Evolutionary conservation across 345 rosid species (phyloP).

Genomic region (Geranium brycei): DNA sequence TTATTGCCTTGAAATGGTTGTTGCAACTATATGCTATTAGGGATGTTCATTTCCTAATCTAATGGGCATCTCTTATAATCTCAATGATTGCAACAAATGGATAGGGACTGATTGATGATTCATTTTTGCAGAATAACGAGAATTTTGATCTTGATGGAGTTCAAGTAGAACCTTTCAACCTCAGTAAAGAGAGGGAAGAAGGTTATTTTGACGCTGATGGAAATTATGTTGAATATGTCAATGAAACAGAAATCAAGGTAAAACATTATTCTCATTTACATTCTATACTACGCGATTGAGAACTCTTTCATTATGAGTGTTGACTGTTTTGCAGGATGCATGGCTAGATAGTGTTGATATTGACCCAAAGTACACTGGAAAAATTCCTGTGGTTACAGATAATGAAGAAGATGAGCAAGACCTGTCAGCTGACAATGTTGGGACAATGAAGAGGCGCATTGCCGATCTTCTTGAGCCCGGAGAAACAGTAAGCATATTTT

Average conservation of each 20-base stretch:
- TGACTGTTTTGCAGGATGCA: conserved; percentile 57
- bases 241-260: conserved; percentile 70
- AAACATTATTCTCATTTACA: background rate
- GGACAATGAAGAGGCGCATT: conserved; percentile 66
- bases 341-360: conserved; percentile 85
- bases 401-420: conserved; percentile 28
- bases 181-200: conserved; percentile 84
- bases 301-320: conserved; percentile 10
- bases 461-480: conserved; percentile 72
- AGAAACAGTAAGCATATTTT: conserved; percentile 54
- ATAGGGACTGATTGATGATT: conserved; percentile 15
- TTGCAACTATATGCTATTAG: background rate
- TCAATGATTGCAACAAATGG: conserved; percentile 11
- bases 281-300: background rate
- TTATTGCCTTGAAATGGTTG: background rate
- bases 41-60: background rate
- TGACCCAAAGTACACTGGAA: conserved; percentile 38
- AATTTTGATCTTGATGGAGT: conserved; percentile 79
- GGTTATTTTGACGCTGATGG: conserved; percentile 89
- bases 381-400: conserved; percentile 12
- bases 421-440: conserved; percentile 64
- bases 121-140: conserved; percentile 54
- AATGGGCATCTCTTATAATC: background rate
- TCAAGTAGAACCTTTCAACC: conserved; percentile 85
- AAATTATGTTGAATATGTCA: conserved; percentile 79